phyloP scores from a whole-genome alignment of 2,329 filamentous ascomycete species.

The Aspergillus tanneri region DNA sequence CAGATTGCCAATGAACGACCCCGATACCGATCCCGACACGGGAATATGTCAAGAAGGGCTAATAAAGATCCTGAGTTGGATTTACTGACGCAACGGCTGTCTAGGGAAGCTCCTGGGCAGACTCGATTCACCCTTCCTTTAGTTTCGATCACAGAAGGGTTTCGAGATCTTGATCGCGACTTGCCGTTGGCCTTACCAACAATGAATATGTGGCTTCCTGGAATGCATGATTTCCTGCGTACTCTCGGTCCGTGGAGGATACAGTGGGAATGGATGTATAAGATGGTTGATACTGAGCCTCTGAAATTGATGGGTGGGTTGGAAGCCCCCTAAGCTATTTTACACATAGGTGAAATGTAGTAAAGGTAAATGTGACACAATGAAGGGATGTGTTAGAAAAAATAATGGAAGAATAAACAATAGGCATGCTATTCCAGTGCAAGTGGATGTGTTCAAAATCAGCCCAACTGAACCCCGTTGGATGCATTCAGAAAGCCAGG shows the following conservation, averaged over 20 bases:
- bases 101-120: constrained; percentile 33
- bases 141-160: constrained; percentile 19
- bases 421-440: constrained; percentile 18
- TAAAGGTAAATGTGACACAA: constrained; percentile 9
- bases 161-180: constrained; percentile 5
- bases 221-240: constrained; percentile 8
- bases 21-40: constrained; percentile 1
- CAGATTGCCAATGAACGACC: constrained; percentile 5
- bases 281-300: constrained; percentile 36
- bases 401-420: constrained; percentile 15
- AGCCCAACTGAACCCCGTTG: constrained; percentile 6
- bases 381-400: constrained; percentile 1
- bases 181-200: constrained; percentile 32
- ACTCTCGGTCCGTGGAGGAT: constrained; percentile 23
- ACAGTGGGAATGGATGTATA: constrained; percentile 43
- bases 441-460: constrained; percentile 10
- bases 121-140: constrained; percentile 46
- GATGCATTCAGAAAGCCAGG: constrained; percentile 13
- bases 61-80: not conserved
- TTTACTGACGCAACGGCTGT: constrained; percentile 21
- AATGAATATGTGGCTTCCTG: constrained; percentile 22
- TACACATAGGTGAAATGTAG: constrained; percentile 20
- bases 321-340: constrained; percentile 23
- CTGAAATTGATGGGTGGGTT: constrained; percentile 34
- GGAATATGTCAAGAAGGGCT: no score